Percentiles rank a stretch among this genome's conserved stretches.
Evolutionary conservation across 2,329 filamentous ascomycete species (phyloP).

Genomic region (Aspergillus luchuensis): DNA sequence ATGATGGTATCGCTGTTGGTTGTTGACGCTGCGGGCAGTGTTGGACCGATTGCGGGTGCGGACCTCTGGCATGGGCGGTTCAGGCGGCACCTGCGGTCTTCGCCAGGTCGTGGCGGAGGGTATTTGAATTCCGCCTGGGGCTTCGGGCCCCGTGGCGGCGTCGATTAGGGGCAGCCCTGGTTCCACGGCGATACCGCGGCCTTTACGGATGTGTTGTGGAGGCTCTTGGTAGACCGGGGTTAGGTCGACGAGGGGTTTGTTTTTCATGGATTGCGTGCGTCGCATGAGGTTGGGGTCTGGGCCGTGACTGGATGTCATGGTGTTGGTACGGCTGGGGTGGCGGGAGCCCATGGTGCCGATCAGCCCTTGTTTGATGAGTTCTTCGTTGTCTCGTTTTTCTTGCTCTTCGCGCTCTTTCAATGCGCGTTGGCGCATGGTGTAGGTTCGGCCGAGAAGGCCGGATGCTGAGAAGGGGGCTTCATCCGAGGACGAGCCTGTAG

Average conservation of each 20-base stretch:
- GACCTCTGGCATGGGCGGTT: conserved; percentile 14
- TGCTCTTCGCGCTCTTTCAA: conserved; percentile 45
- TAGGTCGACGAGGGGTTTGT: conserved; percentile 69
- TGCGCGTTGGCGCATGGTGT: conserved; percentile 42
- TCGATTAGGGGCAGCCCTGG: conserved; percentile 44
- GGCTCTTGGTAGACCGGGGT: conserved; percentile 66
- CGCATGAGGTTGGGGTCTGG: conserved; percentile 38
- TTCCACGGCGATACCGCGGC: conserved; percentile 48
- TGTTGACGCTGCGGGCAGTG: conserved; percentile 34
- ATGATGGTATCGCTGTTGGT: conserved; percentile 18
- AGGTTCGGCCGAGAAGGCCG: conserved; percentile 43
- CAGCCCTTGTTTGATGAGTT: conserved; percentile 57
- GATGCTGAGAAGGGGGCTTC: conserved; percentile 38
- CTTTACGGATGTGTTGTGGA: conserved; percentile 47
- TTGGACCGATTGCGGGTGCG: conserved; percentile 37
- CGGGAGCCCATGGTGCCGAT: conserved; percentile 53
- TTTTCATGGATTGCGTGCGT: conserved; percentile 50
- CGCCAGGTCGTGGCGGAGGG: conserved; percentile 46
- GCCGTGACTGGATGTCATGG: conserved; percentile 31
- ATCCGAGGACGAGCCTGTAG: conserved; percentile 27
- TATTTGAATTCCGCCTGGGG: conserved; percentile 35
- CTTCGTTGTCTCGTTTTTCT: conserved; percentile 39
- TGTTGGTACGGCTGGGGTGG: conserved; percentile 37
- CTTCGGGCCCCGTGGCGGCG: conserved; percentile 44
- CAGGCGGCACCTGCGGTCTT: conserved; percentile 28